phyloP scores from a whole-genome alignment of 2,329 filamentous ascomycete genomes.

The Aspergillus neoniger region DNA sequence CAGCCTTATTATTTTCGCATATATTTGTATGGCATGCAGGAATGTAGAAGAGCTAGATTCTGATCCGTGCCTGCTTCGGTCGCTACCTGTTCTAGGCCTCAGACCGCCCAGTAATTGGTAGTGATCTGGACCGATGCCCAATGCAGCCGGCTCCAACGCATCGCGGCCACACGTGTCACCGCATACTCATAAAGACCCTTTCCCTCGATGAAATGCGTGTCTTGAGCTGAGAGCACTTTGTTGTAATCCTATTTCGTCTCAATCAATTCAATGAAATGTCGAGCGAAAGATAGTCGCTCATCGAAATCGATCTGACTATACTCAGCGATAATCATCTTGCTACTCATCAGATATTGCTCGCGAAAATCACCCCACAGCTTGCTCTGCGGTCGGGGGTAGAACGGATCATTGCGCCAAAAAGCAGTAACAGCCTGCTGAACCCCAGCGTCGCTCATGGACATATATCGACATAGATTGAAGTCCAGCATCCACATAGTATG shows the following conservation, averaged over 20 bases:
- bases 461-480: conserved; percentile 46
- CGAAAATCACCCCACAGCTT: conserved; percentile 31
- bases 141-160: background rate
- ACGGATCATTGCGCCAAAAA: conserved; percentile 56
- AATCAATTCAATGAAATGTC: background rate
- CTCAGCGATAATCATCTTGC: background rate
- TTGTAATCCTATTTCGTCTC: background rate
- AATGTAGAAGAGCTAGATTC: background rate
- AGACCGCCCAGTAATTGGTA: background rate
- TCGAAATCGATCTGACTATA: no score
- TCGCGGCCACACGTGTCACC: background rate
- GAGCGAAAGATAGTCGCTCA: background rate
- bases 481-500: conserved; percentile 52
- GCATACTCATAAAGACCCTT: background rate
- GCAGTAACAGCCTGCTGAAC: conserved; percentile 45
- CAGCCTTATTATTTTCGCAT: background rate
- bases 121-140: background rate
- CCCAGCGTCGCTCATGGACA: conserved; percentile 45
- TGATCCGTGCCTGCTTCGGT: background rate
- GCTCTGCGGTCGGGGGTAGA: conserved; percentile 47
- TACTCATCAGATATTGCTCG: conserved; percentile 26
- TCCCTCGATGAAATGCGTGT: no score
- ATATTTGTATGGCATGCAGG: background rate
- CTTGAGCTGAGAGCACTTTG: no score
- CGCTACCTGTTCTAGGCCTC: background rate